A percentile compares a stretch with the other conserved stretches of the same genome.
Conservation (phyloP, 352 stramenopile species). For the Globisporangium acanthophoron region DNA sequence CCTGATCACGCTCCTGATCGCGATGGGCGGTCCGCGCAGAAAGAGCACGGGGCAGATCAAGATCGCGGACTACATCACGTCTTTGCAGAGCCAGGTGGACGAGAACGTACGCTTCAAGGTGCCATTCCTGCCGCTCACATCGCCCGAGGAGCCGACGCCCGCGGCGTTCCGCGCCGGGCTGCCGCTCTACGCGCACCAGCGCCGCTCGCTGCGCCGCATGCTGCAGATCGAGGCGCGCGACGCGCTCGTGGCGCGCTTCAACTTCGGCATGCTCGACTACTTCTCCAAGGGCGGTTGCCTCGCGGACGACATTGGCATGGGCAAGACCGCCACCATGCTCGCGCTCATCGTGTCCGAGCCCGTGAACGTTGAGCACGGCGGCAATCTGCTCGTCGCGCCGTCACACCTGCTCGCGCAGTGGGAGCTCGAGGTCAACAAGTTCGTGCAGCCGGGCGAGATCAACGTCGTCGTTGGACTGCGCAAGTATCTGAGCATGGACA, state of each 20-base stretch:
- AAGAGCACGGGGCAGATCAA: slow-evolving; percentile 33
- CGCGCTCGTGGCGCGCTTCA: slow-evolving; percentile 54
- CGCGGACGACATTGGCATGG: slow-evolving; percentile 78
- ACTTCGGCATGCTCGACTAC: slow-evolving; percentile 73
- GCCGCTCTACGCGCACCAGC: slow-evolving; percentile 77
- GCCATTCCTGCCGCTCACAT: slow-evolving; percentile 73
- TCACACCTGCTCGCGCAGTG: slow-evolving; percentile 79
- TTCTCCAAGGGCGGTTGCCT: slow-evolving; percentile 66
- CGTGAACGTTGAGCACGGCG: slow-evolving; percentile 35
- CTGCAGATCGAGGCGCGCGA: slow-evolving; percentile 74
- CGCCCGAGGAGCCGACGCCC: slow-evolving; percentile 58
- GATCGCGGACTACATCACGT: slow-evolving; percentile 53
- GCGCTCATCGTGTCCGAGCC: slow-evolving; percentile 64
- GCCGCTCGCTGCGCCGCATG: slow-evolving; percentile 82
- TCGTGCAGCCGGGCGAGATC: slow-evolving; percentile 56
- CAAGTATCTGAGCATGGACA: slow-evolving; percentile 47
- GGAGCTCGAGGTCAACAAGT: slow-evolving; percentile 77
- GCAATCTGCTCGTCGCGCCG: slow-evolving; percentile 70
- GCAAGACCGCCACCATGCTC: slow-evolving; percentile 81
- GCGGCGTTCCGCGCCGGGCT: slow-evolving; percentile 32
- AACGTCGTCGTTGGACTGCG: slow-evolving; percentile 63
- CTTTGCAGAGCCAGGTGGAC: slow-evolving; percentile 21
- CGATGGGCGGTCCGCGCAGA: slow-evolving; percentile 4
- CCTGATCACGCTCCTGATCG: neutral
- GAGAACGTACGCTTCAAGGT: slow-evolving; percentile 78